Percentiles rank a stretch among this genome's conserved stretches.
These are phyloP conservation scores for Leccinum variicolor DNA, from an alignment of 768 basidiomycete genomes.

Conservation along the genomic window DNA sequence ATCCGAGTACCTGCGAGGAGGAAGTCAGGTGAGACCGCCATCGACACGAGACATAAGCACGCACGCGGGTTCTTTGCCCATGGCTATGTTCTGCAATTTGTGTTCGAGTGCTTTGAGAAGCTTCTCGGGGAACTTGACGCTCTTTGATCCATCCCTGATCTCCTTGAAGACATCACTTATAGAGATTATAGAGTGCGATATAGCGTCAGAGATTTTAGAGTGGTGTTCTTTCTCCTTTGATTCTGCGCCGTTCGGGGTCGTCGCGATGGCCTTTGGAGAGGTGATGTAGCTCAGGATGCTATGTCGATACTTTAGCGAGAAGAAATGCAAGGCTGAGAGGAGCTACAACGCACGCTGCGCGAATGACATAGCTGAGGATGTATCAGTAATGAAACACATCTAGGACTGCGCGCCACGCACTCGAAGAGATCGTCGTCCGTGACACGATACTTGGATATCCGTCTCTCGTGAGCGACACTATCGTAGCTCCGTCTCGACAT, in stretches of 20 bases:
- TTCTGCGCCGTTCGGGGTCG: conserved; percentile 34
- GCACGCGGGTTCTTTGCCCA: conserved; percentile 88
- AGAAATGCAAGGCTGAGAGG: background rate
- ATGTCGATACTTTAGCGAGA: conserved; percentile 11
- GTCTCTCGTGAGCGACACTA: conserved; percentile 66
- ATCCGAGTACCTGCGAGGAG: conserved; percentile 69
- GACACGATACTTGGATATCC: conserved; percentile 71
- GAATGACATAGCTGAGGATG: conserved; percentile 65
- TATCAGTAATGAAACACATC: conserved; percentile 4
- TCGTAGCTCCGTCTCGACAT: conserved; percentile 78
- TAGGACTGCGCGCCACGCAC: conserved; percentile 41
- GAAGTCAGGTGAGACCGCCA: conserved; percentile 4
- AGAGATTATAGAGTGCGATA: conserved; percentile 51
- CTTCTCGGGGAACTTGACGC: conserved; percentile 92
- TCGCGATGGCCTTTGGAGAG: conserved; percentile 49
- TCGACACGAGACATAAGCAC: conserved; percentile 31
- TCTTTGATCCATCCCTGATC: conserved; percentile 73
- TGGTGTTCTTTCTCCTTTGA: conserved; percentile 62
- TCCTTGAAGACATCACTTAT: conserved; percentile 83
- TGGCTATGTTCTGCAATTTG: conserved; percentile 87
- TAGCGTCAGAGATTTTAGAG: conserved; percentile 60
- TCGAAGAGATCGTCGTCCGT: conserved; percentile 86
- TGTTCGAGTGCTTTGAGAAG: conserved; percentile 86
- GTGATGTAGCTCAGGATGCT: conserved; percentile 74
- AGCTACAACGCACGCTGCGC: conserved; percentile 67